A percentile compares a stretch with the other conserved stretches of the same genome.
phyloP scores from a whole-genome alignment of 331 rosid species.

The Telfairia occidentalis region DNA sequence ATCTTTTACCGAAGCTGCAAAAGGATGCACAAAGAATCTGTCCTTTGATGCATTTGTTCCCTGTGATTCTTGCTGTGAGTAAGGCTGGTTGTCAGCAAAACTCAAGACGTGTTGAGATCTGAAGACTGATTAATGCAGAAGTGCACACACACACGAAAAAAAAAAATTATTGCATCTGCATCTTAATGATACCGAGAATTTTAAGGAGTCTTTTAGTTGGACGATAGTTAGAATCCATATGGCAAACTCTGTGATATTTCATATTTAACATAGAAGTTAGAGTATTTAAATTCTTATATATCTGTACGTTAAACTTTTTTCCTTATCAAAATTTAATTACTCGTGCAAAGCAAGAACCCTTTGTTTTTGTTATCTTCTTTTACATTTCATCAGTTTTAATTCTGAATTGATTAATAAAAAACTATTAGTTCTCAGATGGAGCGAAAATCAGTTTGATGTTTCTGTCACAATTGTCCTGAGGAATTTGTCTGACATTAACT shows the following conservation, averaged over 20 bases:
- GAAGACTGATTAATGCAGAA: neutral
- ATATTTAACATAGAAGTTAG: neutral
- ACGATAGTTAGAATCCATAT: neutral
- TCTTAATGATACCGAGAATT: neutral
- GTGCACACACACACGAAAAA: neutral
- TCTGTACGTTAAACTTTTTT: neutral
- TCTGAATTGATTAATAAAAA: neutral
- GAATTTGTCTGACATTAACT: neutral
- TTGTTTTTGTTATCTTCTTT: neutral
- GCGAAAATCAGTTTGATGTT: neutral
- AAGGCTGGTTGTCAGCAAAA: slow-evolving; percentile 14
- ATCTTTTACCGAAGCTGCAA: slow-evolving; percentile 68
- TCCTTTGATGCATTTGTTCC: slow-evolving; percentile 68
- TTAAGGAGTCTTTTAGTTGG: neutral
- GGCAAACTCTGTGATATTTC: neutral
- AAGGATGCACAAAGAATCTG: slow-evolving; percentile 67
- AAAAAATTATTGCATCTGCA: neutral
- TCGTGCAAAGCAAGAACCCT: neutral
- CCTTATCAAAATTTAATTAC: neutral
- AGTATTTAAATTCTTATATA: neutral
- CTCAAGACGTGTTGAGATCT: neutral
- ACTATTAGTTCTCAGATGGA: neutral
- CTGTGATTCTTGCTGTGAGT: slow-evolving; percentile 75
- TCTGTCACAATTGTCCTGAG: neutral
- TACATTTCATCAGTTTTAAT: neutral